These are phyloP conservation scores for Akebia trifoliata DNA, from an alignment of 164 flowering plant genomes.

Conservation along the genomic window DNA sequence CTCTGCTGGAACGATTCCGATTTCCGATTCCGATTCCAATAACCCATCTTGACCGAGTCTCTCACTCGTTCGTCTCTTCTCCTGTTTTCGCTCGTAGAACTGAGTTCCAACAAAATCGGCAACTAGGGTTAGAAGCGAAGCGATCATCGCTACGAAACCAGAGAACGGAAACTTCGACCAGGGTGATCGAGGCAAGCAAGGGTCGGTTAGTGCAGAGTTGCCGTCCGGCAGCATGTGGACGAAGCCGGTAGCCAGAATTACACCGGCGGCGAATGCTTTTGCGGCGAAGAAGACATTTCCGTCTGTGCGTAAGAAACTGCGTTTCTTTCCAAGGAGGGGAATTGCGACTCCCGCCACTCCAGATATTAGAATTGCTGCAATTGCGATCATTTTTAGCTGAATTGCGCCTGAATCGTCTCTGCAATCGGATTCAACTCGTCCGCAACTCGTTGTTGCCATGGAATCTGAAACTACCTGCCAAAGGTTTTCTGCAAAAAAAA, in stretches of 20 bases:
- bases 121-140: slow-evolving; percentile 61
- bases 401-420: slow-evolving; percentile 56
- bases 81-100: slow-evolving; percentile 72
- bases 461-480: slow-evolving; percentile 32
- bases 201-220: slow-evolving; percentile 41
- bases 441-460: slow-evolving; percentile 41
- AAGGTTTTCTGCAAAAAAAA: slow-evolving; percentile 14
- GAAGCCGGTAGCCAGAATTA: slow-evolving; percentile 89
- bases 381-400: slow-evolving; percentile 56
- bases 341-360: slow-evolving; percentile 66
- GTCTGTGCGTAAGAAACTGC: slow-evolving; percentile 56
- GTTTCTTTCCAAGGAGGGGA: slow-evolving; percentile 68
- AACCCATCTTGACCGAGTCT: slow-evolving; percentile 20
- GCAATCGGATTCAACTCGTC: slow-evolving; percentile 29
- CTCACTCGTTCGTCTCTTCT: slow-evolving; percentile 10
- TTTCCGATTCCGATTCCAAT: slow-evolving; percentile 27
- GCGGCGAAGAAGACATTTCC: slow-evolving; percentile 68
- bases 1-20: slow-evolving; percentile 26
- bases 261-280: slow-evolving; percentile 96
- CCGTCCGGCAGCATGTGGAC: slow-evolving; percentile 91
- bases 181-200: slow-evolving; percentile 66
- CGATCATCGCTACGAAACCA: slow-evolving; percentile 81
- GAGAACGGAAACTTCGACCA: slow-evolving; percentile 83
- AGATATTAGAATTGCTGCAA: slow-evolving; percentile 59
- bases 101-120: slow-evolving; percentile 82